A percentile compares a stretch with the other conserved stretches of the same genome.
Evolutionary conservation across 805 yeast species (phyloP).

Genomic region (Sugiyamaella chiloensis): DNA sequence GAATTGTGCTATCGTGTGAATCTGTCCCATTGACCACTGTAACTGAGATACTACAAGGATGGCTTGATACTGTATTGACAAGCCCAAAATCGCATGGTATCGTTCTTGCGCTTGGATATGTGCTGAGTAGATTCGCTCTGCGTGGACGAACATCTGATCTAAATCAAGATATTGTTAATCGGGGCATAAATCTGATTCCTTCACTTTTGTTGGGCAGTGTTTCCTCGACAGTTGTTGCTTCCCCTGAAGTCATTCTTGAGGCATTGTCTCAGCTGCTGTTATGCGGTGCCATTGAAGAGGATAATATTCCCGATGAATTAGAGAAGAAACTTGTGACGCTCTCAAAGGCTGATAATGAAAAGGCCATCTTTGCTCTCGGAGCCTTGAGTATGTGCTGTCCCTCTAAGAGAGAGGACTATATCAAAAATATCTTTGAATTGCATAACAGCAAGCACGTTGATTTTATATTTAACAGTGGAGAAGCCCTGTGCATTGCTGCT

Average conservation of each 20-base stretch:
- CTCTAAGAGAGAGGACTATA: constrained; percentile 34
- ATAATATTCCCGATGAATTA: constrained; percentile 12
- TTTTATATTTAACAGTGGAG: constrained; percentile 74
- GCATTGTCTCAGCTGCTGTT: constrained; percentile 38
- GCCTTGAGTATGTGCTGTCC: constrained; percentile 45
- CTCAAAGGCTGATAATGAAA: constrained; percentile 55
- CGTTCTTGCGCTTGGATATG: constrained; percentile 40
- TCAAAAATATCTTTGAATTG: constrained; percentile 51
- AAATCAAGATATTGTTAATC: background rate
- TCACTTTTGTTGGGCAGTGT: background rate
- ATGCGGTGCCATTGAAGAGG: constrained; percentile 37
- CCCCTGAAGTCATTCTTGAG: constrained; percentile 21
- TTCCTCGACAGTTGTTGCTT: background rate
- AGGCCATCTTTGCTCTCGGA: constrained; percentile 54
- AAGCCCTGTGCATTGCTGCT: constrained; percentile 68
- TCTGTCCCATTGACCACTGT: background rate
- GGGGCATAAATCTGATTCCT: background rate
- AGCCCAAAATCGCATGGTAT: constrained; percentile 17
- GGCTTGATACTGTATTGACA: constrained; percentile 5
- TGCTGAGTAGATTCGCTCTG: constrained; percentile 41
- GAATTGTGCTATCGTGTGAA: constrained; percentile 28
- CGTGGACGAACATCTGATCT: constrained; percentile 24
- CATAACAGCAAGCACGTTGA: constrained; percentile 73
- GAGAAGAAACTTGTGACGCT: constrained; percentile 20
- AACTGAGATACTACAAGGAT: background rate